Evolutionary conservation across 352 stramenopile species (phyloP).

Genomic region (Phytopythium sindhum): DNA sequence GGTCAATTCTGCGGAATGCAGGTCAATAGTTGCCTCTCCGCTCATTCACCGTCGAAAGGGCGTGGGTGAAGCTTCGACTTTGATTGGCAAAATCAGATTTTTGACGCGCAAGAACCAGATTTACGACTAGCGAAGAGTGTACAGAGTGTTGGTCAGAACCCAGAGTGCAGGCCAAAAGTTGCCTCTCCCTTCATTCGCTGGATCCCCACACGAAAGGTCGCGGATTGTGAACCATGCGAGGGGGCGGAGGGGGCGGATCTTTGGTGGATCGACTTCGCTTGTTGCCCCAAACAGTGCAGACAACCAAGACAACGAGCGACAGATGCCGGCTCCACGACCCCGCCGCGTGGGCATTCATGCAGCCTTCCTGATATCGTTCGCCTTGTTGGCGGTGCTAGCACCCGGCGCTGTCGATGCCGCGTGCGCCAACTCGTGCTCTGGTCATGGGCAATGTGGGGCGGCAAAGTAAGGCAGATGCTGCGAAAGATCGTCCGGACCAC

Average conservation of each 20-base stretch:
- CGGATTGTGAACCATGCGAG: background rate
- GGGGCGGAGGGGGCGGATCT: background rate
- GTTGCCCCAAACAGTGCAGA: background rate
- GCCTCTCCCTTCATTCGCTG: background rate
- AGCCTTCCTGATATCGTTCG: background rate
- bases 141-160: background rate
- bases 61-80: background rate
- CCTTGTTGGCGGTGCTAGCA: background rate
- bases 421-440: slow-evolving; percentile 64
- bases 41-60: background rate
- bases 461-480: slow-evolving; percentile 30
- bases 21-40: background rate
- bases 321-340: background rate
- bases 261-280: background rate
- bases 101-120: no score
- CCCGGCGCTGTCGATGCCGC: slow-evolving; percentile 11
- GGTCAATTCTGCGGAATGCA: background rate
- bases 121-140: background rate
- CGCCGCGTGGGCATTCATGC: background rate
- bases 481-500: no score
- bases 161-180: background rate
- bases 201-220: background rate
- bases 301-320: background rate
- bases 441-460: slow-evolving; percentile 45
- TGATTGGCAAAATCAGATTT: no score